Evolutionary conservation across 805 yeast species (phyloP).

Genomic region (Candida awuae): DNA sequence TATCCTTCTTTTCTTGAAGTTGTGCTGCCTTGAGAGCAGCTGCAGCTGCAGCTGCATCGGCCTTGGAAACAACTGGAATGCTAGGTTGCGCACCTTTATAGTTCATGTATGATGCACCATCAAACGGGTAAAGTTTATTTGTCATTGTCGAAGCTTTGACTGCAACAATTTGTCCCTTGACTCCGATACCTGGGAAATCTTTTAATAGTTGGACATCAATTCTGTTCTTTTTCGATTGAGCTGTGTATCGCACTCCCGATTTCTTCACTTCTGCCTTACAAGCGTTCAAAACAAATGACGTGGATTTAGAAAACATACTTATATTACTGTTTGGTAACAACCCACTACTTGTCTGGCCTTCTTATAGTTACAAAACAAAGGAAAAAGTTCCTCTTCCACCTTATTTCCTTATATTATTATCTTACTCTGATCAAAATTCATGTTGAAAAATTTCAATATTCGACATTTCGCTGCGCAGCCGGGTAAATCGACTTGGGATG

Average conservation of each 20-base stretch:
- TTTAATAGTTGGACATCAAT: slow-evolving; percentile 69
- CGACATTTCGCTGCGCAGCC: too few relatives aligned
- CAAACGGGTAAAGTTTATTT: slow-evolving; percentile 58
- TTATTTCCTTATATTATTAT: too few relatives aligned
- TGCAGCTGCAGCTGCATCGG: slow-evolving; percentile 10
- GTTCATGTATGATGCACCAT: slow-evolving; percentile 67
- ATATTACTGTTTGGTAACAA: neutral
- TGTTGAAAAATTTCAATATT: too few relatives aligned
- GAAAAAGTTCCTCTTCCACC: too few relatives aligned
- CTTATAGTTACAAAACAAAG: too few relatives aligned
- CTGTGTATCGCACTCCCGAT: slow-evolving; percentile 35
- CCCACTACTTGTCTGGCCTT: too few relatives aligned
- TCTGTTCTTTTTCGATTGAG: slow-evolving; percentile 43
- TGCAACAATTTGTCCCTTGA: slow-evolving; percentile 60
- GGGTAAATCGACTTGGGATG: too few relatives aligned
- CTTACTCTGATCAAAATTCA: too few relatives aligned
- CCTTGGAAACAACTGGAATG: slow-evolving; percentile 26
- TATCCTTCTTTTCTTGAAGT: slow-evolving; percentile 6
- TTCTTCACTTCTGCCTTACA: slow-evolving; percentile 15
- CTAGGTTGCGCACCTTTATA: slow-evolving; percentile 24
- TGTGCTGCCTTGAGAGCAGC: slow-evolving; percentile 12
- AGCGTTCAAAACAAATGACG: slow-evolving; percentile 11
- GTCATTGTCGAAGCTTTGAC: slow-evolving; percentile 82
- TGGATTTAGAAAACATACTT: slow-evolving; percentile 17
- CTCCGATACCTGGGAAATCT: slow-evolving; percentile 58